phyloP scores from a whole-genome alignment of 805 yeast species.

The Kurtzmaniella cleridarum region DNA sequence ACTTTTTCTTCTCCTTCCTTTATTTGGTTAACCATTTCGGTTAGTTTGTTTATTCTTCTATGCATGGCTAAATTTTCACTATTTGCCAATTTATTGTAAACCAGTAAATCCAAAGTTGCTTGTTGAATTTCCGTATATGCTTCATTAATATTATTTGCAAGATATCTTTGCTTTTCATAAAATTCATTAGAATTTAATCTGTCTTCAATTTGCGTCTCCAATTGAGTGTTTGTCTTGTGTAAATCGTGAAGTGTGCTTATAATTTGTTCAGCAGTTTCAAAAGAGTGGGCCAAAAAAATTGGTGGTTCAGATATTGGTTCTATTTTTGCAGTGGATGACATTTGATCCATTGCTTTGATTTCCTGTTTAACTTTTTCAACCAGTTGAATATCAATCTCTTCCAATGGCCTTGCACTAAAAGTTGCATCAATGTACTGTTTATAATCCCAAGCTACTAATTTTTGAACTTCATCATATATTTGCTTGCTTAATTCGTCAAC shows the following conservation, averaged over 20 bases:
- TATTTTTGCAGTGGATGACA: not conserved
- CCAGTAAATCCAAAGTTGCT: conserved; percentile 12
- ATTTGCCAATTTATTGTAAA: conserved; percentile 4
- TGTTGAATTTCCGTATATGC: conserved; percentile 9
- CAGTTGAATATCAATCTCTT: conserved; percentile 28
- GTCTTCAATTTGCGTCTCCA: conserved; percentile 1
- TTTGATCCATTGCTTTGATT: conserved; percentile 7
- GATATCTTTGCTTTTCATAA: conserved; percentile 1
- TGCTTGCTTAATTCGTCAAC: conserved; percentile 10
- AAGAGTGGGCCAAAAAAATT: conserved; percentile 10
- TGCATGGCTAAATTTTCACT: conserved; percentile 17
- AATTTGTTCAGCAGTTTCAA: conserved; percentile 12
- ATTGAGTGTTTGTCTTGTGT: conserved; percentile 4
- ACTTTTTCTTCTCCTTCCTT: conserved; percentile 10
- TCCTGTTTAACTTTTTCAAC: conserved; percentile 13
- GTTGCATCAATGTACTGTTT: conserved; percentile 20
- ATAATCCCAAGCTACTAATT: conserved; percentile 39
- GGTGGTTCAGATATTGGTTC: not conserved
- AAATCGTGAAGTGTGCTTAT: conserved; percentile 14
- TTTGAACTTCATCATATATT: conserved; percentile 25
- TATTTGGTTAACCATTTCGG: conserved; percentile 18
- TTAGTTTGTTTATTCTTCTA: conserved; percentile 14
- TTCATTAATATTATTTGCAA: conserved; percentile 7
- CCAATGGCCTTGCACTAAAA: conserved; percentile 12
- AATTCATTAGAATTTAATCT: conserved; percentile 4